Conservation (phyloP, 164 flowering plant species). For the Tinospora cordifolia region DNA sequence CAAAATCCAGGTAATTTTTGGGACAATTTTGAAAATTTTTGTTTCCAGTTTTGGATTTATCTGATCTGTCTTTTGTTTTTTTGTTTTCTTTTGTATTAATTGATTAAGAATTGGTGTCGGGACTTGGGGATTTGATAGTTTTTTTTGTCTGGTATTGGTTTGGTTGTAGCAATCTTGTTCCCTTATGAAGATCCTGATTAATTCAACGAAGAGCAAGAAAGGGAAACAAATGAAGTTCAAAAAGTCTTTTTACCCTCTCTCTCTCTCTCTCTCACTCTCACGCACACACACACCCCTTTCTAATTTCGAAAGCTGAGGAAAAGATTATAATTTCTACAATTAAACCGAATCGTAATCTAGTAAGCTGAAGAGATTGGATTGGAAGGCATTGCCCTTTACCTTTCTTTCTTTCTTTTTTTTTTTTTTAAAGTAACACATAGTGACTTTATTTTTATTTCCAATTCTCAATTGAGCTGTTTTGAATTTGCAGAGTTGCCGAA, state of each 20-base stretch:
- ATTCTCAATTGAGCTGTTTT: constrained; percentile 21
- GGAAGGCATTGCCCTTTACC: background rate
- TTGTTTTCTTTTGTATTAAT: too few relatives aligned
- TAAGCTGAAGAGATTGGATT: constrained; percentile 3
- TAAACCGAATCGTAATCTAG: background rate
- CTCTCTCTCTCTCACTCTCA: background rate
- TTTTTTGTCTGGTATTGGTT: constrained; percentile 7
- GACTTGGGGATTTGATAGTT: constrained; percentile 8
- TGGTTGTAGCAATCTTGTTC: background rate
- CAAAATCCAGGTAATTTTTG: constrained; percentile 46
- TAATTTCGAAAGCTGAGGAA: background rate
- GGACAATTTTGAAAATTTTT: background rate
- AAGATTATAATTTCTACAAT: background rate
- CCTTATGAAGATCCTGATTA: background rate
- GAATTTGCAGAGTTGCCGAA: constrained; percentile 31
- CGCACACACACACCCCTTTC: too few relatives aligned
- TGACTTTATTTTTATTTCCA: background rate
- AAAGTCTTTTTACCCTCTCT: background rate
- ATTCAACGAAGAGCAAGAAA: background rate
- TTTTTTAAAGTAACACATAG: background rate
- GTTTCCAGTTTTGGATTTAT: constrained; percentile 5
- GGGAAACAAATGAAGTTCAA: background rate
- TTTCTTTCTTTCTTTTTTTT: constrained; percentile 12
- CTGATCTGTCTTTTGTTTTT: constrained; percentile 13
- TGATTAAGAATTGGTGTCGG: background rate